Evolutionary conservation across 1,284 basidiomycete genomes (phyloP).

Genomic region (Puccinia polysora): DNA sequence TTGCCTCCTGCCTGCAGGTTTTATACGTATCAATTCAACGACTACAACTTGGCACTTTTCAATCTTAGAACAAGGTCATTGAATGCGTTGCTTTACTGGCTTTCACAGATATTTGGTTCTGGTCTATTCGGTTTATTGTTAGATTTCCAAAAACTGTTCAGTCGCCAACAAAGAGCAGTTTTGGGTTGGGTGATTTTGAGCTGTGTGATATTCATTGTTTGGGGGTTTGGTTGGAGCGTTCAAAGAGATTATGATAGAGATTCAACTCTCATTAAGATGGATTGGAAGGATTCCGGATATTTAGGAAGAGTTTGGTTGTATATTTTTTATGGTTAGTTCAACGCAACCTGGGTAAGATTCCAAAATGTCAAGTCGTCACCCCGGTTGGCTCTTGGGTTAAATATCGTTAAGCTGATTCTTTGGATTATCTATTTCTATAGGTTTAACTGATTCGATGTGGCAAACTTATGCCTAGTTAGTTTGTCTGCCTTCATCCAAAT

Average conservation of each 20-base stretch:
- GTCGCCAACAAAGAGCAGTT: conserved; percentile 47
- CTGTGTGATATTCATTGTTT: conserved; percentile 49
- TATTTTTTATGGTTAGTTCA: conserved; percentile 48
- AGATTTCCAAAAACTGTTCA: conserved; percentile 47
- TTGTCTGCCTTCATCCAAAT: not conserved
- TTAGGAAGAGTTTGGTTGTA: conserved; percentile 49
- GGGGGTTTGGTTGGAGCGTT: conserved; percentile 49
- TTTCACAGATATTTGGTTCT: conserved; percentile 51
- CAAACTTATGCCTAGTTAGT: conserved; percentile 42
- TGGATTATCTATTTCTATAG: too few relatives aligned
- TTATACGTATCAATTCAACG: conserved; percentile 45
- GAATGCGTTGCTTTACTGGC: conserved; percentile 55
- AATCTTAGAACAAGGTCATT: conserved; percentile 52
- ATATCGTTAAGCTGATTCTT: not conserved
- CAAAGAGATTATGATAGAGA: conserved; percentile 48
- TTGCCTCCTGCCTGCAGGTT: conserved; percentile 15
- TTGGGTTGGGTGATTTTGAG: conserved; percentile 49
- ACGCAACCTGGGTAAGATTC: too few relatives aligned
- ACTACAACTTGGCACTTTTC: conserved; percentile 51
- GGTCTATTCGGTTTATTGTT: conserved; percentile 46
- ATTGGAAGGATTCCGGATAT: conserved; percentile 44
- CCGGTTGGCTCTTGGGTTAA: too few relatives aligned
- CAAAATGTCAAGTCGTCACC: too few relatives aligned
- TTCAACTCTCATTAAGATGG: conserved; percentile 13
- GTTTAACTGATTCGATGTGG: conserved; percentile 42